Evolutionary conservation across 768 basidiomycete species (phyloP).

Genomic region (Xanthoconium purpureum): DNA sequence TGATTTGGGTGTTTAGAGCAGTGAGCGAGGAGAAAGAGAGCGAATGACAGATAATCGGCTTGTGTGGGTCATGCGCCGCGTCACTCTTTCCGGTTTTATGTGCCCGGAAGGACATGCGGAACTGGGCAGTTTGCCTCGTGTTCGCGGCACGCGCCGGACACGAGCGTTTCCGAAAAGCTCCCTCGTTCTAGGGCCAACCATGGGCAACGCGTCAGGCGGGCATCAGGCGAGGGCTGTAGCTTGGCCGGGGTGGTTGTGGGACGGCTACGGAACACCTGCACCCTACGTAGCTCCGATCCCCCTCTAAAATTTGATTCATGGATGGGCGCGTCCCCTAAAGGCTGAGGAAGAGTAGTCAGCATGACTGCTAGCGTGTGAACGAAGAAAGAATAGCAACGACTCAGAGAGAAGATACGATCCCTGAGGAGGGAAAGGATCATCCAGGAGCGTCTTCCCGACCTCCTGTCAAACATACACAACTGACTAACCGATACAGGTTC

Average conservation of each 20-base stretch:
- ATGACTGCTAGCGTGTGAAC: not conserved
- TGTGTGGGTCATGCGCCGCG: not conserved
- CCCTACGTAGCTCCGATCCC: not conserved
- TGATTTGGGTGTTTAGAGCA: slow-evolving; percentile 3
- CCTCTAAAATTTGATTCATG: not conserved
- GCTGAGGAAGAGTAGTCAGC: slow-evolving; percentile 9
- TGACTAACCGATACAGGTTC: slow-evolving; percentile 20
- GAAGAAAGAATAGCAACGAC: not conserved
- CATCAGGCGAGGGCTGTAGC: slow-evolving; percentile 1
- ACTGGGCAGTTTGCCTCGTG: slow-evolving; percentile 30
- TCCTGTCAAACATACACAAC: slow-evolving; percentile 17
- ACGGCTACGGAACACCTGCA: not conserved
- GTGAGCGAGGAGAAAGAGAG: not conserved
- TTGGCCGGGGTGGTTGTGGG: slow-evolving; percentile 1
- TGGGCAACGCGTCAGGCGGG: slow-evolving; percentile 11
- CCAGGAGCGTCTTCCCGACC: slow-evolving; percentile 29
- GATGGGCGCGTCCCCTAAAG: slow-evolving; percentile 1
- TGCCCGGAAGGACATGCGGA: slow-evolving; percentile 28
- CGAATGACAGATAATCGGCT: slow-evolving; percentile 15
- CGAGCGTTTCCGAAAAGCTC: slow-evolving; percentile 1
- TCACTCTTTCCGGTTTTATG: slow-evolving; percentile 21
- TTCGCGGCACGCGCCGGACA: slow-evolving; percentile 16
- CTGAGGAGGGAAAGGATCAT: slow-evolving; percentile 24
- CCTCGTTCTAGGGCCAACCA: slow-evolving; percentile 10
- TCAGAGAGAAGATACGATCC: slow-evolving; percentile 37